Evolutionary conservation across 192 early-diverging fungal genomes (phyloP).

Genomic region (Rhizophagus clarus): DNA sequence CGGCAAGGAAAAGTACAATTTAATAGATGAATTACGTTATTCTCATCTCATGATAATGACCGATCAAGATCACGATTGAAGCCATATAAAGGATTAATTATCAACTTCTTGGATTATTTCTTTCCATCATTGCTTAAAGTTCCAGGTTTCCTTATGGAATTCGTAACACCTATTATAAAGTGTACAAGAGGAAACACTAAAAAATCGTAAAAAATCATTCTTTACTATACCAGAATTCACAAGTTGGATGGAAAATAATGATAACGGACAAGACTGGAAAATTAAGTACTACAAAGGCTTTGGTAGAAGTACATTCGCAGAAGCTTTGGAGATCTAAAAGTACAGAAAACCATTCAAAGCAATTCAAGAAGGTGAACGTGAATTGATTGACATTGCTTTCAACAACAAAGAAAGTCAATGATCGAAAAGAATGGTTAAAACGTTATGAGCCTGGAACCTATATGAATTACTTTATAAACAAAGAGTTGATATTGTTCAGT

Average conservation of each 20-base stretch:
- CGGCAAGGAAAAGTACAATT: slow-evolving; percentile 86
- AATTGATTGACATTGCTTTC: slow-evolving; percentile 97
- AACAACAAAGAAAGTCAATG: slow-evolving; percentile 90
- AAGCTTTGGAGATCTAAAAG: slow-evolving; percentile 83
- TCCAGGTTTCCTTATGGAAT: too few relatives aligned
- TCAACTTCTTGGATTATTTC: slow-evolving; percentile 98
- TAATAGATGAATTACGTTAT: slow-evolving; percentile 79
- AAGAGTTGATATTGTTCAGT: too few relatives aligned
- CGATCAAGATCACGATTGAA: slow-evolving; percentile 96
- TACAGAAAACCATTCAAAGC: slow-evolving; percentile 73
- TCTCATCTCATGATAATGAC: slow-evolving; percentile 98
- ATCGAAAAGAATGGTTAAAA: slow-evolving; percentile 94
- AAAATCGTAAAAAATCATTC: slow-evolving; percentile 76
- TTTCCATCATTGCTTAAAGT: too few relatives aligned
- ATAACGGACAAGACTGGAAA: too few relatives aligned
- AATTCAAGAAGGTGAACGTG: too few relatives aligned
- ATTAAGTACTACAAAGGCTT: too few relatives aligned
- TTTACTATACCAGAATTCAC: slow-evolving; percentile 94
- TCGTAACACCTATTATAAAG: too few relatives aligned
- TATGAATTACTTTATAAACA: slow-evolving; percentile 95
- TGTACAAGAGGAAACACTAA: too few relatives aligned
- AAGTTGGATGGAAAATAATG: too few relatives aligned
- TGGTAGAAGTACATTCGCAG: slow-evolving; percentile 80
- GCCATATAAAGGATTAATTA: slow-evolving; percentile 96
- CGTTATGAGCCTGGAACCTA: slow-evolving; percentile 82